phyloP scores from a whole-genome alignment of 2,329 filamentous ascomycete species.

The Westerdykella ornata region DNA sequence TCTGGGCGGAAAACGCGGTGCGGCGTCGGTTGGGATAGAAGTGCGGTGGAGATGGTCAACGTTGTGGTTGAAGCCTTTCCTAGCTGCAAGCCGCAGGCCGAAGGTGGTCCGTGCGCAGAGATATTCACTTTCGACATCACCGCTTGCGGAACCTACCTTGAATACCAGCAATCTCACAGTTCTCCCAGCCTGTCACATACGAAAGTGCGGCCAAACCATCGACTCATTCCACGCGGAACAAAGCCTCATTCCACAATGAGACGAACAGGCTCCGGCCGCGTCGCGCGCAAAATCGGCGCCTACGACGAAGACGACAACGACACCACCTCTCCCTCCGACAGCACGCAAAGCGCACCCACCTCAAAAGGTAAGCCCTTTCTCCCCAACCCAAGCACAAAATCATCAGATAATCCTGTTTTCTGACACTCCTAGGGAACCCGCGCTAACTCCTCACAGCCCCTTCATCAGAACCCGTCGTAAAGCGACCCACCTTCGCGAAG shows the following conservation, averaged over 20 bases:
- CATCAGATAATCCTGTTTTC: constrained; percentile 16
- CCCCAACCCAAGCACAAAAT: constrained; percentile 14
- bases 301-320: constrained; percentile 52
- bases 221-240: too few species aligned
- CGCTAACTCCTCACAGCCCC: constrained; percentile 35
- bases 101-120: background rate
- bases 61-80: too few species aligned
- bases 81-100: too few species aligned
- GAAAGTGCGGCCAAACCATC: too few species aligned
- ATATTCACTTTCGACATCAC: background rate
- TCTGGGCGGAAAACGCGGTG: background rate
- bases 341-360: constrained; percentile 25
- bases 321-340: constrained; percentile 15
- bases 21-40: constrained; percentile 5
- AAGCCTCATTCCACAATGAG: constrained; percentile 42
- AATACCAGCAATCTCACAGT: too few species aligned
- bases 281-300: constrained; percentile 69
- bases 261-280: constrained; percentile 53
- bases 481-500: constrained; percentile 48
- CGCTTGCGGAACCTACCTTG: background rate
- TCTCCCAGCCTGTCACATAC: too few species aligned
- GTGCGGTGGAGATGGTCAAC: constrained; percentile 8
- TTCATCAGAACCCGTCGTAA: constrained; percentile 46
- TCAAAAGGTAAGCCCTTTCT: constrained; percentile 40
- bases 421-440: constrained; percentile 32